Evolutionary conservation across 208 protist genomes (phyloP).

Genomic region (Leptomonas seymouri): DNA sequence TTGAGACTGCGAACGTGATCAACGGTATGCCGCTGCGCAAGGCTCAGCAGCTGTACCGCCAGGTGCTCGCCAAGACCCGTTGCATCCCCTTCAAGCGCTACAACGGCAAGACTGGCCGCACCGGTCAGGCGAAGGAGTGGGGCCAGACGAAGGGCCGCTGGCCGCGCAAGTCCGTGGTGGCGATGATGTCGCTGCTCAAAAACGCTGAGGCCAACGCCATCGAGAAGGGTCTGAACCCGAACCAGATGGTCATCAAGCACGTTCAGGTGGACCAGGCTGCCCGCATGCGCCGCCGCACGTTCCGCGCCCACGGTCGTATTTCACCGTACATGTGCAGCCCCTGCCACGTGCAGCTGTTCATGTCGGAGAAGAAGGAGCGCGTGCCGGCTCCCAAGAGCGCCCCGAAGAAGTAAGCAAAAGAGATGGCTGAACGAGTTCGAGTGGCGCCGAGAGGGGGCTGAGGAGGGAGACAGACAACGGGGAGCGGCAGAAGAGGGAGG

Average conservation of each 20-base stretch:
- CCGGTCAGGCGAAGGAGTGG: slow-evolving; percentile 93
- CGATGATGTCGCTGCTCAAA: slow-evolving; percentile 90
- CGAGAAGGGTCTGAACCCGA: slow-evolving; percentile 91
- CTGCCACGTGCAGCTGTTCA: slow-evolving; percentile 92
- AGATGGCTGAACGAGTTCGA: slow-evolving; percentile 11
- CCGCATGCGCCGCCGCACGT: slow-evolving; percentile 93
- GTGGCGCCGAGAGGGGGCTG: slow-evolving; percentile 85
- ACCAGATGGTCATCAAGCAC: slow-evolving; percentile 94
- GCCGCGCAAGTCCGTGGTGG: slow-evolving; percentile 94
- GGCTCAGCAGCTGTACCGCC: slow-evolving; percentile 93
- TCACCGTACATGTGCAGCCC: slow-evolving; percentile 94
- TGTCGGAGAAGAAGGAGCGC: slow-evolving; percentile 85
- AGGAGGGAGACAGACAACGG: slow-evolving; percentile 78
- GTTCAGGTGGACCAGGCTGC: slow-evolving; percentile 92
- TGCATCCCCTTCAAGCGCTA: slow-evolving; percentile 96
- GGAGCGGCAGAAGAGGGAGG: slow-evolving; percentile 47
- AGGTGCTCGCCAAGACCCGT: slow-evolving; percentile 94
- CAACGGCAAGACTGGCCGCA: slow-evolving; percentile 92
- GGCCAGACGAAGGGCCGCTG: slow-evolving; percentile 93
- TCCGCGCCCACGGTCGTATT: slow-evolving; percentile 96
- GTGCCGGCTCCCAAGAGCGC: slow-evolving; percentile 80
- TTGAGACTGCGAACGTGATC: slow-evolving; percentile 93
- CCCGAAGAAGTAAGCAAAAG: slow-evolving; percentile 71
- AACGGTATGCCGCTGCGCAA: slow-evolving; percentile 93
- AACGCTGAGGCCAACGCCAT: slow-evolving; percentile 92